Evolutionary conservation across 164 flowering plant species (phyloP), one percentile per base, ranked within the genome.

Genomic region (Dillenia turbinata): DNA sequence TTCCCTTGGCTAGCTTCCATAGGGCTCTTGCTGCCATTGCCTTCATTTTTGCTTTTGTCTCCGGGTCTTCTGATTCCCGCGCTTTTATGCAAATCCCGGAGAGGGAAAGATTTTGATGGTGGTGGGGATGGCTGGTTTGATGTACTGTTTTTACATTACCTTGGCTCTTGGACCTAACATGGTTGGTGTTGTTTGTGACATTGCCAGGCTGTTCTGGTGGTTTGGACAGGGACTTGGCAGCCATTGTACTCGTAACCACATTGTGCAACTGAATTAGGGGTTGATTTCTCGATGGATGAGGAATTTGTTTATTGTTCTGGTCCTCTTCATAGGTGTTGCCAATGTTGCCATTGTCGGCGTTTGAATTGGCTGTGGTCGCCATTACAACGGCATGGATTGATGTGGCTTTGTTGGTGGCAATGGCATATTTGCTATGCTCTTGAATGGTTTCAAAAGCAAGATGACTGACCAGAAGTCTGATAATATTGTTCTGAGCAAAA

Each of bases 391-490:
- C 77, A 53, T 81, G 88, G 24, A 83, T 75, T 9, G 88, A 82
- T 1, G 71, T 73, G 5, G 79, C 71, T 56, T 77, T 75, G 44
- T 59, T 68, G 60, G 70, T 73, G 9, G 61, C 59, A 60, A 84
- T 61, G 12, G 84, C 62, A 56, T 84, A 84, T 70, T 78, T 82
- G 48, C 86, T 82, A 54, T 84, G 97, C 61, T 89, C 97, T 52
- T 85, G 96, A 45, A 91, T 77, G 10, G 97, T 91, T 72, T 89
- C 97, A 61, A 88, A 89, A 0, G 93, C 96, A 0, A 91, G 79
- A 72, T 88, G 96, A 33, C 93, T 75, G 0, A 89, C 97, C 3
- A 91, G 88, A 52, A 91, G 67, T 19, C 92, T 73, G 40, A 90
- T 83, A 7, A 75, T 78, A 55, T 90, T 88, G 72, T 81, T 79